Percentiles rank a stretch among this genome's conserved stretches.
Evolutionary conservation across 352 stramenopile species (phyloP).

Genomic region (Aphanomyces cochlioides): DNA sequence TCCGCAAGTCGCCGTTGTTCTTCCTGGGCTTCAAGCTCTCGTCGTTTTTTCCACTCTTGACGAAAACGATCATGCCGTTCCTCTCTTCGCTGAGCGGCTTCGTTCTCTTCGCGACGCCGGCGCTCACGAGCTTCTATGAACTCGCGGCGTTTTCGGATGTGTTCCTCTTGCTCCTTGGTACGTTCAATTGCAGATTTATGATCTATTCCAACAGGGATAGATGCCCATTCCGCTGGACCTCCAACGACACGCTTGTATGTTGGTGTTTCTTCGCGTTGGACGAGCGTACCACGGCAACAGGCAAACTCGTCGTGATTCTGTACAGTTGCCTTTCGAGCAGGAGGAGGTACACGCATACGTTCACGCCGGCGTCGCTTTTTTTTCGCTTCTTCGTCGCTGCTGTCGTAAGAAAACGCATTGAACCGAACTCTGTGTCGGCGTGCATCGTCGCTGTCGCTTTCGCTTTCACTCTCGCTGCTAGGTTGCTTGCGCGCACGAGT

Average conservation of each 20-base stretch:
- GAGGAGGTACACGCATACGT: neutral
- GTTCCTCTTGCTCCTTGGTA: slow-evolving; percentile 1
- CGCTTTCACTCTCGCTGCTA: slow-evolving; percentile 15
- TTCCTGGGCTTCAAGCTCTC: neutral
- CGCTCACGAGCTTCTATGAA: neutral
- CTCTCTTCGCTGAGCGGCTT: neutral
- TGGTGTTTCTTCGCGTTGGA: neutral
- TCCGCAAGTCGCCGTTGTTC: neutral
- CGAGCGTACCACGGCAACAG: neutral
- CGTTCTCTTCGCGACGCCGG: neutral
- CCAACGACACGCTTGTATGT: neutral
- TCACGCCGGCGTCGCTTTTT: neutral
- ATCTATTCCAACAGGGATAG: too few species aligned
- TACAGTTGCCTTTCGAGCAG: neutral
- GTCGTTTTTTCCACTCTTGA: neutral
- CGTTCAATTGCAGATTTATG: neutral
- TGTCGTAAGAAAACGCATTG: slow-evolving; percentile 6
- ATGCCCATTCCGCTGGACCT: too few species aligned
- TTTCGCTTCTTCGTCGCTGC: neutral
- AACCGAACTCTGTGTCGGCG: neutral
- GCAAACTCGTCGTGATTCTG: neutral
- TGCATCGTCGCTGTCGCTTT: slow-evolving; percentile 15
- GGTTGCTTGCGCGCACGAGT: neutral
- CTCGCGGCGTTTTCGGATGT: slow-evolving; percentile 1
- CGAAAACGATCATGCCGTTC: neutral